Percentiles rank a stretch among this genome's conserved stretches.
Evolutionary conservation across 1,284 basidiomycete genomes (phyloP).

Genomic region (Chalciporus piperatoides): DNA sequence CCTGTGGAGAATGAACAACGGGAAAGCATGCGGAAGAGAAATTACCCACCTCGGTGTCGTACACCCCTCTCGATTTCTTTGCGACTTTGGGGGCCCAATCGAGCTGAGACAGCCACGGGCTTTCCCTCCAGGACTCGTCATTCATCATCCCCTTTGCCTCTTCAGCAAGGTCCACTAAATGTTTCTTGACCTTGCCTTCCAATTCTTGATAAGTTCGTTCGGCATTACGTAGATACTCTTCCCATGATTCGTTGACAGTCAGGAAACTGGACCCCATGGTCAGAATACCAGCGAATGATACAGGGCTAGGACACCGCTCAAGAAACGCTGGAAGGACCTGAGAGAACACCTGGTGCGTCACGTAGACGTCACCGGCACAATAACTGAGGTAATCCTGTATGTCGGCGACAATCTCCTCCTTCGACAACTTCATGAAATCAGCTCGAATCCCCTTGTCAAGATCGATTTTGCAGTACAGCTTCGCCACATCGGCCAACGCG

Average conservation of each 20-base stretch:
- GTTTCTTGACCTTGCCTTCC: conserved; percentile 69
- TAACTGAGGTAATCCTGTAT: conserved; percentile 83
- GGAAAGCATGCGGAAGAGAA: conserved; percentile 1
- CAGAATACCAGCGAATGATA: conserved; percentile 88
- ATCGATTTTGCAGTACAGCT: conserved; percentile 81
- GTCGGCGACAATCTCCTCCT: conserved; percentile 62
- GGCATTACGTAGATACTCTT: conserved; percentile 73
- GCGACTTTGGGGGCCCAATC: conserved; percentile 93
- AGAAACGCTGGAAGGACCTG: conserved; percentile 86
- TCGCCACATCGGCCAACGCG: conserved; percentile 89
- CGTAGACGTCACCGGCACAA: conserved; percentile 81
- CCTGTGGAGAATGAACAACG: conserved; percentile 12
- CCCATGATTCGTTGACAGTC: conserved; percentile 89
- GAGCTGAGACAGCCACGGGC: conserved; percentile 88
- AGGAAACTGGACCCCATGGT: conserved; percentile 92
- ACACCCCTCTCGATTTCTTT: conserved; percentile 64
- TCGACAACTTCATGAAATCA: conserved; percentile 70
- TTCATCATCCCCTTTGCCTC: conserved; percentile 50
- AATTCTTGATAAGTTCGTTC: conserved; percentile 78
- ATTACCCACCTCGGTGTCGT: conserved; percentile 21
- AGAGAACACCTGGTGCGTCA: conserved; percentile 82
- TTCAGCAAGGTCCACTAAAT: conserved; percentile 68
- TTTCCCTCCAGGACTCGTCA: conserved; percentile 59
- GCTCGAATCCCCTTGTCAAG: conserved; percentile 80
- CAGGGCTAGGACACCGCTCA: conserved; percentile 85